These are phyloP conservation scores for Pythium rhizo-oryzae DNA, from an alignment of 352 stramenopile species.

Conservation along the genomic window DNA sequence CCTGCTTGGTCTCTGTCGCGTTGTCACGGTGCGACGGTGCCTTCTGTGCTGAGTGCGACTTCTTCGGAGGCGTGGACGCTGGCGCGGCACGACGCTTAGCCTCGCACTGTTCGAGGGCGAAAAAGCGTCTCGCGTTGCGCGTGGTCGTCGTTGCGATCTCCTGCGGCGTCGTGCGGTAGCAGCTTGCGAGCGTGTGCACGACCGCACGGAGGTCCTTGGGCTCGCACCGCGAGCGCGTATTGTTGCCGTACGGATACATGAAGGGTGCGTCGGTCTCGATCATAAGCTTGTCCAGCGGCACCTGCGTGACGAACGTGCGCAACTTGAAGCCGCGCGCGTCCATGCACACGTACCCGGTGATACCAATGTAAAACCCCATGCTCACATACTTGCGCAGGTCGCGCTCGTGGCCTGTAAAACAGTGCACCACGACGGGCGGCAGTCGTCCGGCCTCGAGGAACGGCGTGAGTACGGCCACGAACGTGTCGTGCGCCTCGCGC, in stretches of 20 bases:
- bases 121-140: slow-evolving; percentile 57
- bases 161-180: slow-evolving; percentile 38
- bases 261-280: slow-evolving; percentile 80
- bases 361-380: slow-evolving; percentile 72
- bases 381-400: slow-evolving; percentile 58
- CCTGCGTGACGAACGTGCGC: slow-evolving; percentile 39
- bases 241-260: slow-evolving; percentile 68
- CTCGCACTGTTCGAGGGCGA: slow-evolving; percentile 36
- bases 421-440: slow-evolving; percentile 68
- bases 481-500: slow-evolving; percentile 57
- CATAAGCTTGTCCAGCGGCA: slow-evolving; percentile 64
- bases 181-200: slow-evolving; percentile 58
- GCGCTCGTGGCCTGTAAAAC: slow-evolving; percentile 61
- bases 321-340: slow-evolving; percentile 49
- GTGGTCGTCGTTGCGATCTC: slow-evolving; percentile 51
- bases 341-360: slow-evolving; percentile 80
- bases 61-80: neutral
- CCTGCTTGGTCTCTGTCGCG: neutral
- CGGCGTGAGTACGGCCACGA: slow-evolving; percentile 54
- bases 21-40: neutral
- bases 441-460: slow-evolving; percentile 45
- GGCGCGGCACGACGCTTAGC: neutral
- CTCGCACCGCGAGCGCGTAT: slow-evolving; percentile 49
- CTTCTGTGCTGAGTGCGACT: neutral
- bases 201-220: slow-evolving; percentile 67